A percentile compares a stretch with the other conserved stretches of the same genome.
Evolutionary conservation across 257 asterid species (phyloP).

Genomic region (Coffea canephora): DNA sequence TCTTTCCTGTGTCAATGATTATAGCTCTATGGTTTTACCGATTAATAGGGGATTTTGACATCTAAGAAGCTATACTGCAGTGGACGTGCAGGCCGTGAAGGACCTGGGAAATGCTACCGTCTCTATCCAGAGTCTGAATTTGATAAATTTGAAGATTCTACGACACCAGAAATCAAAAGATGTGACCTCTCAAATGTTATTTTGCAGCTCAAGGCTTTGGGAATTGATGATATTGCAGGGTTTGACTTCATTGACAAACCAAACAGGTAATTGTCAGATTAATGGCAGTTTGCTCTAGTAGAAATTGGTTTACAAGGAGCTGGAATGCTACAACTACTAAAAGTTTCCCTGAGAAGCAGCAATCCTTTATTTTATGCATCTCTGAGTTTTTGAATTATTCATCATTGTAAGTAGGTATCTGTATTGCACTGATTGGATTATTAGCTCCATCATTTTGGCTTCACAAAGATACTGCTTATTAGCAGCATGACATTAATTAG

Average conservation of each 20-base stretch:
- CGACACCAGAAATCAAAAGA: constrained; percentile 86
- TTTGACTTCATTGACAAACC: constrained; percentile 95
- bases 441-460: not conserved
- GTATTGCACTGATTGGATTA: not conserved
- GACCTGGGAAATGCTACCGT: constrained; percentile 98
- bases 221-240: constrained; percentile 75
- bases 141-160: constrained; percentile 75
- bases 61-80: no score
- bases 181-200: constrained; percentile 88
- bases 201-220: constrained; percentile 95
- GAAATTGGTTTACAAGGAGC: not conserved
- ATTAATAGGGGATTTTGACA: no score
- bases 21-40: no score
- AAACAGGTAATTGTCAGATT: constrained; percentile 49
- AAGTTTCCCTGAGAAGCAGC: not conserved
- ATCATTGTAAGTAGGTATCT: not conserved
- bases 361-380: no score
- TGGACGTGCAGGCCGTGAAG: no score
- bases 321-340: not conserved
- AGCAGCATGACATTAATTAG: no score
- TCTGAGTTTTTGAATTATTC: not conserved
- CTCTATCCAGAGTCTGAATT: constrained; percentile 93
- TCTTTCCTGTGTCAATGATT: no score
- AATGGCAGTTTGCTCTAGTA: not conserved
- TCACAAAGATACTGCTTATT: not conserved